Percentiles rank a stretch among this genome's conserved stretches.
phyloP scores from a whole-genome alignment of 768 basidiomycete species.

The Tulasnella sp. region DNA sequence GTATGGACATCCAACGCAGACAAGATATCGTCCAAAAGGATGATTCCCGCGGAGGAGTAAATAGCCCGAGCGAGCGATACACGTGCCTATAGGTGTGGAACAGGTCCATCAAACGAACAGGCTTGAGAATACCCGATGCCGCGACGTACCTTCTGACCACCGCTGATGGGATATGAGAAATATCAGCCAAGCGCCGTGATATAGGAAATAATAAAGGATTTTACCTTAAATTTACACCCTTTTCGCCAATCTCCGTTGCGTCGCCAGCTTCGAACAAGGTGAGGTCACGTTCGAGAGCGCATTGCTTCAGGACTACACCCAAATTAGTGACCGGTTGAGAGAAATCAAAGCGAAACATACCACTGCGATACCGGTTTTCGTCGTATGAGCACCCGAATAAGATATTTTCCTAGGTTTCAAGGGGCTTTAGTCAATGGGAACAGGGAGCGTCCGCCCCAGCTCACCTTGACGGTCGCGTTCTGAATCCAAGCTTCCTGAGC shows the following conservation, averaged over 20 bases:
- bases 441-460: neutral
- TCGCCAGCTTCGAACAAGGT: slow-evolving; percentile 58
- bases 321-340: neutral
- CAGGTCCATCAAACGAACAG: slow-evolving; percentile 36
- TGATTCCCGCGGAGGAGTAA: slow-evolving; percentile 56
- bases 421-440: neutral
- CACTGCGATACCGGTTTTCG: slow-evolving; percentile 44
- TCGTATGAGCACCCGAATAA: slow-evolving; percentile 48
- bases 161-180: slow-evolving; percentile 37
- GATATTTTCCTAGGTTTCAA: slow-evolving; percentile 52
- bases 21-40: slow-evolving; percentile 71
- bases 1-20: slow-evolving; percentile 61
- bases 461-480: slow-evolving; percentile 68
- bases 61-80: slow-evolving; percentile 57
- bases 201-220: neutral
- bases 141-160: slow-evolving; percentile 49
- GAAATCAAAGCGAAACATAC: slow-evolving; percentile 30
- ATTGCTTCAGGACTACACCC: slow-evolving; percentile 41
- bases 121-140: neutral
- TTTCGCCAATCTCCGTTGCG: slow-evolving; percentile 67
- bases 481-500: slow-evolving; percentile 85
- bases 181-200: neutral
- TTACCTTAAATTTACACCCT: slow-evolving; percentile 55
- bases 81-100: slow-evolving; percentile 38
- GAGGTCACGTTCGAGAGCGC: slow-evolving; percentile 47